A percentile compares a stretch with the other conserved stretches of the same genome.
Conservation (phyloP, 202 grass and related monocot genomes). For the Zizania palustris region DNA sequence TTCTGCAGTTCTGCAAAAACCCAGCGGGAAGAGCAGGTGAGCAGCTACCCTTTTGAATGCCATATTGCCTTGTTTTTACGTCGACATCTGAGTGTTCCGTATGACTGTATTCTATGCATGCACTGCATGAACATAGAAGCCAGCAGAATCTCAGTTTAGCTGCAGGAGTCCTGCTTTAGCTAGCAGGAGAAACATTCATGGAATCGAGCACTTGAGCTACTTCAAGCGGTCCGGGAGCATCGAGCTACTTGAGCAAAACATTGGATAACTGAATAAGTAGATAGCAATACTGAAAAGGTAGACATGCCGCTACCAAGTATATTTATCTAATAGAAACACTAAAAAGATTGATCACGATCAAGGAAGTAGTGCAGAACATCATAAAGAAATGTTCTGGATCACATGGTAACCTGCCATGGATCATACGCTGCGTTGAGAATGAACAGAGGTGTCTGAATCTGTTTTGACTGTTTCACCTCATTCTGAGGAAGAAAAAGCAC, state of each 20-base stretch:
- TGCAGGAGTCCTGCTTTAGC: too few relatives aligned
- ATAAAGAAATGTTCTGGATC: neutral
- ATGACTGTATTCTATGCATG: too few relatives aligned
- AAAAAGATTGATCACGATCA: neutral
- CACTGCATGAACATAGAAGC: too few relatives aligned
- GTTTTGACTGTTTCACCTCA: conserved; percentile 49
- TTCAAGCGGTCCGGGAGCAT: too few relatives aligned
- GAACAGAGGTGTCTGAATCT: conserved; percentile 75
- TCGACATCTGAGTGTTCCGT: too few relatives aligned
- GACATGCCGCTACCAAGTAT: conserved; percentile 1
- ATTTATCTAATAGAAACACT: neutral
- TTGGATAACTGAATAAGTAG: too few relatives aligned
- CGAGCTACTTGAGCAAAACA: too few relatives aligned
- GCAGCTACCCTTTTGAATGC: neutral
- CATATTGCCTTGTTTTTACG: neutral
- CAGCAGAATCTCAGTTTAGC: too few relatives aligned
- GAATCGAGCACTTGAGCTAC: too few relatives aligned
- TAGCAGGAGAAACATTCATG: too few relatives aligned
- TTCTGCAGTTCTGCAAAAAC: neutral
- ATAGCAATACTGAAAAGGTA: too few relatives aligned
- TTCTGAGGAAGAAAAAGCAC: conserved; percentile 88
- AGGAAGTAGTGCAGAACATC: neutral
- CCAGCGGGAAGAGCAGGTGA: conserved; percentile 5
- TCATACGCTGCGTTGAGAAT: conserved; percentile 95
- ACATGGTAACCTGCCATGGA: conserved; percentile 79